Conservation (phyloP, 2,329 filamentous ascomycete genomes). For the Clarireedia hainanense region DNA sequence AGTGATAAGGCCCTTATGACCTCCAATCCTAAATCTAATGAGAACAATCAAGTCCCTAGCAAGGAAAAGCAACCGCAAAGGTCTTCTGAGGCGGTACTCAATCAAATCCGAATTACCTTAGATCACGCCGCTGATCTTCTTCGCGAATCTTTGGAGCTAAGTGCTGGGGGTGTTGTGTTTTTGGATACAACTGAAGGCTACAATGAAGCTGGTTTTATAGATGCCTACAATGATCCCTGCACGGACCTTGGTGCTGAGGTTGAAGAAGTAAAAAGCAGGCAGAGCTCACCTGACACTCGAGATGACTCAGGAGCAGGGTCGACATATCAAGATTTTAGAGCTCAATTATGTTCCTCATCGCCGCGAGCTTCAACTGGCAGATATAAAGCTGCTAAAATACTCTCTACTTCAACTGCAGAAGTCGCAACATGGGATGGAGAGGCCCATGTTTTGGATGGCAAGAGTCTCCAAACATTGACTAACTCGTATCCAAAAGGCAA, state of each 20-base stretch:
- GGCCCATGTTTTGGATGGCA: constrained; percentile 17
- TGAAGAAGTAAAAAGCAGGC: constrained; percentile 1
- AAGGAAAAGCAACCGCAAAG: background rate
- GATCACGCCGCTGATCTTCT: constrained; percentile 25
- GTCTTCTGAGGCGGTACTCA: constrained; percentile 16
- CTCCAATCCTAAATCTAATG: background rate
- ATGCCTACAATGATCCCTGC: constrained; percentile 10
- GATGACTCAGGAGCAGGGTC: background rate
- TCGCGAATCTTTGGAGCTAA: constrained; percentile 24
- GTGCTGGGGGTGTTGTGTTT: constrained; percentile 24
- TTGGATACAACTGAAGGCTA: constrained; percentile 22
- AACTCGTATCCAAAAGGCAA: constrained; percentile 26
- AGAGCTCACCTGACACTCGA: background rate
- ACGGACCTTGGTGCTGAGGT: constrained; percentile 13
- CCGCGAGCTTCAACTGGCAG: constrained; percentile 15
- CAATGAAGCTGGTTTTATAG: constrained; percentile 11
- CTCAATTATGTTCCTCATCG: constrained; percentile 12
- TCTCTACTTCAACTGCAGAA: constrained; percentile 21
- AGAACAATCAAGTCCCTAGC: background rate
- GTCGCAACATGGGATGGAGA: constrained; percentile 16
- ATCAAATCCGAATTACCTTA: constrained; percentile 23
- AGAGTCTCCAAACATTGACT: constrained; percentile 21
- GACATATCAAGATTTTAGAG: background rate
- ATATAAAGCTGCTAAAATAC: constrained; percentile 21
- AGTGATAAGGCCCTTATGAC: background rate